These are phyloP conservation scores for Dissoconium aciculare DNA, from an alignment of 2,329 filamentous ascomycete genomes.

Conservation along the genomic window DNA sequence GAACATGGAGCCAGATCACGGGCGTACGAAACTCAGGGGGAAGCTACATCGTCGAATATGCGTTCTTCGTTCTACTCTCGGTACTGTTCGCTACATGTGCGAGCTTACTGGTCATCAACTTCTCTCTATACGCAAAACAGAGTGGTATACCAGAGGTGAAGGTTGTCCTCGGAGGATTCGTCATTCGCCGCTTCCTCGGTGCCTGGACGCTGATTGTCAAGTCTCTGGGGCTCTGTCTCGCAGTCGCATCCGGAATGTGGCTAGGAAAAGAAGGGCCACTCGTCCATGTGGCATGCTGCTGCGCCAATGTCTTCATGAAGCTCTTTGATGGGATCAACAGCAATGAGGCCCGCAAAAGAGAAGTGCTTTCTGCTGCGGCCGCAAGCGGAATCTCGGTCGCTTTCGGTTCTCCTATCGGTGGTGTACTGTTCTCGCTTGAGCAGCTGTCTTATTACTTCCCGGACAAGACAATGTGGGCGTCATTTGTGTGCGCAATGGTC, in stretches of 20 bases:
- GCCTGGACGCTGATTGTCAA: conserved; percentile 82
- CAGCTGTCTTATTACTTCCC: conserved; percentile 96
- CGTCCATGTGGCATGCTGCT: conserved; percentile 94
- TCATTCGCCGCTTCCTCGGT: conserved; percentile 76
- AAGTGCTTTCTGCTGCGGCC: conserved; percentile 81
- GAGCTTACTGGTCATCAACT: conserved; percentile 65
- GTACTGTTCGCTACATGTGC: conserved; percentile 71
- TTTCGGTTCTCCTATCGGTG: conserved; percentile 85
- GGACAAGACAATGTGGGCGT: conserved; percentile 99
- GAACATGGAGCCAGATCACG: conserved; percentile 64
- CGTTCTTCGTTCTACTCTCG: conserved; percentile 73
- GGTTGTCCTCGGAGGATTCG: conserved; percentile 82
- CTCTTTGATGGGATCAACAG: conserved; percentile 63
- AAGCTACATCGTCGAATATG: conserved; percentile 70
- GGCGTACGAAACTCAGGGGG: conserved; percentile 51
- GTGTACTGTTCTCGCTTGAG: conserved; percentile 91
- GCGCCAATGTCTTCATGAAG: conserved; percentile 87
- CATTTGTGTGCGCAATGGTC: conserved; percentile 98
- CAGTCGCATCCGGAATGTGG: conserved; percentile 91
- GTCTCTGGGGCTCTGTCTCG: conserved; percentile 74
- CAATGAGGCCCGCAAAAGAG: conserved; percentile 90
- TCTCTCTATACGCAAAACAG: conserved; percentile 77
- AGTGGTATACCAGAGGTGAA: conserved; percentile 98
- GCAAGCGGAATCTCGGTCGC: conserved; percentile 87
- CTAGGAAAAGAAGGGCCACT: conserved; percentile 89